Evolutionary conservation across 1,284 basidiomycete genomes (phyloP).

Genomic region (Mycena citricolor): DNA sequence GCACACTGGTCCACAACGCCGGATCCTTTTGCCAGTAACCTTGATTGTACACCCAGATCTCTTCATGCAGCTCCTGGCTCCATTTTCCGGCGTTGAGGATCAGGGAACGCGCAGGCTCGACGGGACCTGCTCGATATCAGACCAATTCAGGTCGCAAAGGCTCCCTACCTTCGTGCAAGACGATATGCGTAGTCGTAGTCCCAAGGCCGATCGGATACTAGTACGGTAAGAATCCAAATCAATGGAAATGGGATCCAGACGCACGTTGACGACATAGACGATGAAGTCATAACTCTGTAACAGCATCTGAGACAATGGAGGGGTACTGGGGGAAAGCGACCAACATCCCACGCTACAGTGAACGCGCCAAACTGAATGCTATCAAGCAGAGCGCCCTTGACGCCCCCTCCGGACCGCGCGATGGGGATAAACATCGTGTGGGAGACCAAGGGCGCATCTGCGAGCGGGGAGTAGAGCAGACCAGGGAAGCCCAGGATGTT

Average conservation of each 20-base stretch:
- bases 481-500: slow-evolving; percentile 55
- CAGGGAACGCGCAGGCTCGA: slow-evolving; percentile 52
- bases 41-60: slow-evolving; percentile 76
- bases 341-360: slow-evolving; percentile 58
- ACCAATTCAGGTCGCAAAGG: not conserved
- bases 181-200: slow-evolving; percentile 39
- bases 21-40: slow-evolving; percentile 67
- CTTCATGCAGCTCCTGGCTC: slow-evolving; percentile 54
- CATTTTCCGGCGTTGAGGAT: slow-evolving; percentile 55
- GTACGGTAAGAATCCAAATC: not conserved
- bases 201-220: slow-evolving; percentile 48
- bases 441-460: slow-evolving; percentile 49
- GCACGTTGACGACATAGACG: slow-evolving; percentile 46
- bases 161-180: slow-evolving; percentile 53
- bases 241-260: not conserved
- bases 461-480: slow-evolving; percentile 44
- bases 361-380: slow-evolving; percentile 55
- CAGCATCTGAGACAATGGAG: not conserved
- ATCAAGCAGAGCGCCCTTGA: slow-evolving; percentile 55
- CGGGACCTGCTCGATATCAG: slow-evolving; percentile 40
- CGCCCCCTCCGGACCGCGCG: slow-evolving; percentile 39
- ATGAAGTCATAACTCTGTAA: slow-evolving; percentile 46
- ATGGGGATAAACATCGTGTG: slow-evolving; percentile 50
- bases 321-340: slow-evolving; percentile 17
- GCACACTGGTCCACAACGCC: slow-evolving; percentile 64